Base-by-base conservation (phyloP, 108 stramenopile species). In the Thalassiosira profunda region DNA sequence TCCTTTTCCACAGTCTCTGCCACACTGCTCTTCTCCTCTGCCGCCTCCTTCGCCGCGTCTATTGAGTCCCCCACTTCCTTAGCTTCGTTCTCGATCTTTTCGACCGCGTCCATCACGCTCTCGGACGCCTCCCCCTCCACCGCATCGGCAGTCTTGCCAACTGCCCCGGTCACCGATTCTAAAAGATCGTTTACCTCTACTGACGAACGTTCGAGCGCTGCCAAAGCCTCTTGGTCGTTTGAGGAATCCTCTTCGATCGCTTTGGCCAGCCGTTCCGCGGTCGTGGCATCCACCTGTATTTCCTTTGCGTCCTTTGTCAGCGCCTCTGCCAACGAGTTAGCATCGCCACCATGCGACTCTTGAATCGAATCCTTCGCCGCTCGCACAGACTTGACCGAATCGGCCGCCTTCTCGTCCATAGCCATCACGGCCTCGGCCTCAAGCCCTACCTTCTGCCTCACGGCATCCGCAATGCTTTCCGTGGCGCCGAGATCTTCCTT, bases 331-430 rank as follows among this genome's bases (percentile, higher is more conserved):
- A 64, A 7, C 5, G 47, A 28, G 24, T 31, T 37, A n/a, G n/a
- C n/a, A n/a, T n/a, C n/a, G n/a, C n/a, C n/a, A 11, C 29, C 54
- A 7, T 15, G 15, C 8, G 63, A 51, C 17, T 64, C 45, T 12
- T 49, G 45, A 35, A 64, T 15, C 23, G 63, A 7, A 4, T 47
- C 26, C 20, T 49, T 30, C 1, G 63, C 63, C n/a, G 63, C 63
- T 4, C 46, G 45, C 14, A 64, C 46, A 3, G 63, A 17, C 0
- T 25, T 36, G 18, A 64, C 63, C 5, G 63, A 46, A 11, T 64
- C 58, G 5, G 29, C 33, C 2, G 63, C 63, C 46, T 64, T 51
- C 47, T 49, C 9, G 35, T 36, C 63, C 47, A 64, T 51, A 4
- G 18, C 48, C 1, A 35, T 29, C 28, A 64, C 48, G 25, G 63